A percentile compares a stretch with the other conserved stretches of the same genome.
phyloP scores from a whole-genome alignment of 495 filamentous ascomycete species.

The Coniosporium apollinis region DNA sequence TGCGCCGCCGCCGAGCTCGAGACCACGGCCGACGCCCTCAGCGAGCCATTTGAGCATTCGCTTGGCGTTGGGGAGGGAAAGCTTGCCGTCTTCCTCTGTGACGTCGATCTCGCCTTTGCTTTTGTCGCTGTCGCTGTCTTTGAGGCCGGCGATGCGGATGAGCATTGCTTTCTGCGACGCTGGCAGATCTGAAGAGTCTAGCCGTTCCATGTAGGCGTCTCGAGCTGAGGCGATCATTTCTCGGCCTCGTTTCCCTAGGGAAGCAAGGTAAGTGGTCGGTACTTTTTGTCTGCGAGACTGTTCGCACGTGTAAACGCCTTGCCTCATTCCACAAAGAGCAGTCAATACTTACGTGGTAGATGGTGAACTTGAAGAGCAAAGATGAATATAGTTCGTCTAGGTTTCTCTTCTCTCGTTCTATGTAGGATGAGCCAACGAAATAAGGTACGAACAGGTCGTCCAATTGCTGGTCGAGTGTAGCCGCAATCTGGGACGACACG shows the following conservation, averaged over 20 bases:
- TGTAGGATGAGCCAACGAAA: constrained; percentile 83
- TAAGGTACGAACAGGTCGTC: constrained; percentile 96
- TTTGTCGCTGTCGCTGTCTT: constrained; percentile 26
- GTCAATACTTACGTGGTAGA: constrained; percentile 45
- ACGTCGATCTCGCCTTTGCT: constrained; percentile 59
- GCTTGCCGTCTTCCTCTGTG: constrained; percentile 68
- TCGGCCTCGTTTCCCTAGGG: constrained; percentile 68
- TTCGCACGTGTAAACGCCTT: constrained; percentile 3
- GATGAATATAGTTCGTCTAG: constrained; percentile 88
- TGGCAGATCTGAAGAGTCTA: constrained; percentile 74
- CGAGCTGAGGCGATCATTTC: constrained; percentile 69
- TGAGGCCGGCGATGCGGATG: constrained; percentile 61
- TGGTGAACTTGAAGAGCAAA: constrained; percentile 83
- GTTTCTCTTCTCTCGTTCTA: constrained; percentile 80
- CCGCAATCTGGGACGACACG: constrained; percentile 68
- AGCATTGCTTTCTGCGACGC: constrained; percentile 73
- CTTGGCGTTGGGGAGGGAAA: constrained; percentile 74
- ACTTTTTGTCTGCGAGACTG: constrained; percentile 59
- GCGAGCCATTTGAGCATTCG: constrained; percentile 97
- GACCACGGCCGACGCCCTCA: constrained; percentile 79
- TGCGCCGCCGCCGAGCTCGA: constrained; percentile 70
- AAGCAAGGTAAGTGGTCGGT: constrained; percentile 76
- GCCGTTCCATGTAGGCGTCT: constrained; percentile 65
- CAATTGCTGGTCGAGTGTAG: constrained; percentile 83
- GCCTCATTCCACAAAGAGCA: no score